A percentile compares a stretch with the other conserved stretches of the same genome.
Conservation (phyloP, 2,329 filamentous ascomycete genomes). For the Cercospora zeina region DNA sequence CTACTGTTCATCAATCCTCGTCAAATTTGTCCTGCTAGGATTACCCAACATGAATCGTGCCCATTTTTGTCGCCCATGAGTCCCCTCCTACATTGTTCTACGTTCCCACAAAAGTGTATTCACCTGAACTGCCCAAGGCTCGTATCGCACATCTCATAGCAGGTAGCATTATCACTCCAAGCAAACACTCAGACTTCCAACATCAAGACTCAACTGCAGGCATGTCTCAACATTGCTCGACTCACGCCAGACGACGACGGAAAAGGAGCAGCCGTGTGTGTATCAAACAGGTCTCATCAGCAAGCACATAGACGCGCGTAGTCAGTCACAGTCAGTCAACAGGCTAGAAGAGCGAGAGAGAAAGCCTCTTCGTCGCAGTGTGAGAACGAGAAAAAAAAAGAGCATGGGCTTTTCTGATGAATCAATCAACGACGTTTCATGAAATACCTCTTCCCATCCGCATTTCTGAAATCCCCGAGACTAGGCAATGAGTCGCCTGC, state of each 20-base stretch:
- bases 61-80: not conserved
- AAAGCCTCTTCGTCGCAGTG: not conserved
- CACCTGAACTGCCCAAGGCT: not conserved
- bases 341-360: not conserved
- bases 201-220: not conserved
- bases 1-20: conserved; percentile 12
- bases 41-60: not conserved
- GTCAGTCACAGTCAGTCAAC: too few species aligned
- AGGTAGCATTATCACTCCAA: not conserved
- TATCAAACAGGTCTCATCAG: too few species aligned
- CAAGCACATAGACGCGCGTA: not conserved
- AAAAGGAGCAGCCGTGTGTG: too few species aligned
- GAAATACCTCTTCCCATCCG: too few species aligned
- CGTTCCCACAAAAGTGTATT: not conserved
- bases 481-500: too few species aligned
- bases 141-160: not conserved
- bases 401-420: too few species aligned
- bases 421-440: too few species aligned
- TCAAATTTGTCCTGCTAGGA: not conserved
- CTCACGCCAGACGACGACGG: not conserved
- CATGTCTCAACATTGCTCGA: not conserved
- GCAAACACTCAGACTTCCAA: not conserved
- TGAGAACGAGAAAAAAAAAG: too few species aligned
- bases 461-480: too few species aligned
- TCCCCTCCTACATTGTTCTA: too few species aligned